Base-by-base conservation (phyloP, 2,329 filamentous ascomycete species). In the Alternaria arborescens region DNA sequence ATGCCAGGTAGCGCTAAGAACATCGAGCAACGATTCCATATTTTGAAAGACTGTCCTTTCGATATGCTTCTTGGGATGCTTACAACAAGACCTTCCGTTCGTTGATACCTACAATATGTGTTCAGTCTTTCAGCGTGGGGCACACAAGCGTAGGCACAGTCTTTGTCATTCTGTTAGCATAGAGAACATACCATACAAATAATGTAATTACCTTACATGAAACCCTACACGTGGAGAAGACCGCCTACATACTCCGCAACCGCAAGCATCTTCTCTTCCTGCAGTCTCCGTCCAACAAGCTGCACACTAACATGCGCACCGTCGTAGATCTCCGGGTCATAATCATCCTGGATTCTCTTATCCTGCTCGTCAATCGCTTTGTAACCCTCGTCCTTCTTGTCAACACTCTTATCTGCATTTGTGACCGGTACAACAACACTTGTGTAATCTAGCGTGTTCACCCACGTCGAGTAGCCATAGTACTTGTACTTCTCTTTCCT, bases 231-330 rank as follows among this genome's bases (percentile, higher is more conserved):
- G 3, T 65, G 69, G 28, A 77, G 48, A 4, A 71, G 24, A 28
- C 64, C 64, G 3, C 68, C 69, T 3, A 78, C 64, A 60, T 72
- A 67, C 42, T 78, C 76, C 0, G 77, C 77, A 43, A 80, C 66
- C 10, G 73, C 77, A 43, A 80, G 52, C 44, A 78, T 77, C 64
- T 78, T 78, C 67, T 80, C 78, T 58, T 80, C 78, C 24, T 79
- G 72, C 24, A 79, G 40, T 30, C 74, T 71, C 20, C 77, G 62
- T 2, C 77, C 78, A 2, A 80, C 74, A 34, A 80, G 51, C 48
- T 80, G 78, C 52, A 80, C 14, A 43, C 68, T 62, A 0, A 79
- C 73, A 62, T 78, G 78, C 3, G 78, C 76, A 1, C 77, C 78
- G 34, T 79, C 68, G 36, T 78, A 81, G 1, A 79, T 74, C 28